These are phyloP conservation scores for Pseudotulostoma volvatum DNA, from an alignment of 495 filamentous ascomycete genomes.

Conservation along the genomic window DNA sequence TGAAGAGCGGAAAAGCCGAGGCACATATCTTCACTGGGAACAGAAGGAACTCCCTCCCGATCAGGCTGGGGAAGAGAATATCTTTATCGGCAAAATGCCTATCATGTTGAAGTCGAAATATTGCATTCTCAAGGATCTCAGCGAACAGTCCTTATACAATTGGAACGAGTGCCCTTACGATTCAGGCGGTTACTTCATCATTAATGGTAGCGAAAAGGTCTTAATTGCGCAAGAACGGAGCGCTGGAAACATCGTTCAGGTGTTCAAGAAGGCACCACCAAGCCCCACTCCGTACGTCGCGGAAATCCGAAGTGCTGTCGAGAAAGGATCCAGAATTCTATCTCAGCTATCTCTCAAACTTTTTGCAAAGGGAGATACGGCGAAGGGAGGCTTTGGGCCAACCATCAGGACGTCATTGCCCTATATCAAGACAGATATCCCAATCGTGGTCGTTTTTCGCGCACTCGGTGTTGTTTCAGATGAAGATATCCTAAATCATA, in stretches of 20 bases:
- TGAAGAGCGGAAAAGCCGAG: conserved; percentile 26
- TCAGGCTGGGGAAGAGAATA: conserved; percentile 44
- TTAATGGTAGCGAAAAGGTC: conserved; percentile 99
- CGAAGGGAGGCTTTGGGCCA: conserved; percentile 63
- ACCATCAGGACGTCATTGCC: conserved; percentile 80
- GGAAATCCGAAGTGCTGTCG: conserved; percentile 89
- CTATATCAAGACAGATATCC: conserved; percentile 85
- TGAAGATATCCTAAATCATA: conserved; percentile 93
- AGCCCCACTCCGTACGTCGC: conserved; percentile 81
- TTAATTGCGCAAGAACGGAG: conserved; percentile 94
- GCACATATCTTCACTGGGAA: conserved; percentile 35
- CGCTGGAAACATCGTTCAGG: conserved; percentile 94
- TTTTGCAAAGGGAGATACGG: conserved; percentile 62
- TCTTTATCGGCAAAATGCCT: conserved; percentile 86
- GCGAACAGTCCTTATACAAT: conserved; percentile 64
- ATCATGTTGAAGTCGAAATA: conserved; percentile 96
- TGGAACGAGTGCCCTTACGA: conserved; percentile 96
- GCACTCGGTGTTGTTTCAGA: conserved; percentile 93
- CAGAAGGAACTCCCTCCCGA: conserved; percentile 40
- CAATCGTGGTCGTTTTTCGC: conserved; percentile 86
- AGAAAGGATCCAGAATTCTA: conserved; percentile 87
- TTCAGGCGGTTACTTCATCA: conserved; percentile 95
- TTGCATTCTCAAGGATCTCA: conserved; percentile 68
- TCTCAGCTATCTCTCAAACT: conserved; percentile 80
- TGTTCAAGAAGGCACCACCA: conserved; percentile 88